Conservation (phyloP, 345 rosid genomes). For the Trapa incisa region DNA sequence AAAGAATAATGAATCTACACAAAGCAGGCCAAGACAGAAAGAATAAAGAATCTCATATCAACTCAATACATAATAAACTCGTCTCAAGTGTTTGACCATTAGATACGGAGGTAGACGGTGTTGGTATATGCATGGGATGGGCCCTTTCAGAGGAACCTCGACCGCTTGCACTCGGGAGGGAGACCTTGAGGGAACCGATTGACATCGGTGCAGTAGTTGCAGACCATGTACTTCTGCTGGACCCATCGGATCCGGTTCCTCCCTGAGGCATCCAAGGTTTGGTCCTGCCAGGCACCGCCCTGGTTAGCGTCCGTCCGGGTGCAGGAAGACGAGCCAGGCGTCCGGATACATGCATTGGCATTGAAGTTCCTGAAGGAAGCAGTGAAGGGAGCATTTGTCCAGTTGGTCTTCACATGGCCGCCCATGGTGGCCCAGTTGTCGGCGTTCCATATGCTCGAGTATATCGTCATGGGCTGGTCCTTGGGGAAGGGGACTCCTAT, state of each 20-base stretch:
- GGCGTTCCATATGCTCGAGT: constrained; percentile 51
- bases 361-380: constrained; percentile 37
- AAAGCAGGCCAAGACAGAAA: neutral
- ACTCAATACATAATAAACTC: neutral
- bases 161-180: constrained; percentile 35
- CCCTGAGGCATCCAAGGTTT: constrained; percentile 22
- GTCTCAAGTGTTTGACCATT: neutral
- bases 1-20: constrained; percentile 8
- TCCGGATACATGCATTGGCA: constrained; percentile 29
- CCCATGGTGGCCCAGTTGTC: constrained; percentile 60
- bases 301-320: neutral
- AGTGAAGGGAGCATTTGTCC: constrained; percentile 49
- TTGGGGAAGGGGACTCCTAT: constrained; percentile 31
- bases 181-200: constrained; percentile 45
- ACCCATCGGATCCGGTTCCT: constrained; percentile 36
- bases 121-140: neutral
- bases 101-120: neutral
- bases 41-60: constrained; percentile 6
- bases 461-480: constrained; percentile 37
- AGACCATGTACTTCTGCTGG: constrained; percentile 45
- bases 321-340: constrained; percentile 26
- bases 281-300: constrained; percentile 22
- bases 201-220: constrained; percentile 37
- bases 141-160: constrained; percentile 10
- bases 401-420: constrained; percentile 40